Evolutionary conservation across 495 filamentous ascomycete genomes (phyloP).

Genomic region (Tirmania nivea): DNA sequence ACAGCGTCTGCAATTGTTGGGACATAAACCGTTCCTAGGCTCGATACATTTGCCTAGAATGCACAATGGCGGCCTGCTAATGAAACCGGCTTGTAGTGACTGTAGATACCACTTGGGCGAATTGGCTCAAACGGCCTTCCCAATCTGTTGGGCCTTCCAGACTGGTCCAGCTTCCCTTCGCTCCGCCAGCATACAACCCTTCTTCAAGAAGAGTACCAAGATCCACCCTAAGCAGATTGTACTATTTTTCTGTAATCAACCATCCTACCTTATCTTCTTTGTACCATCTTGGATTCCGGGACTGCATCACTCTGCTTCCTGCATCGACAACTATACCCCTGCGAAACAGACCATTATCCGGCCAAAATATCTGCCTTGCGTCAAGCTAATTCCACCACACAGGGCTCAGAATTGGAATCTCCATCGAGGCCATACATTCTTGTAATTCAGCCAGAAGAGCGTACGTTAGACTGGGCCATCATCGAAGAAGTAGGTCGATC

Average conservation of each 20-base stretch:
- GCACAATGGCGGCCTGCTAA: background rate
- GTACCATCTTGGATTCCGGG: background rate
- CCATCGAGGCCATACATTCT: too few species aligned
- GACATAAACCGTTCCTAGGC: background rate
- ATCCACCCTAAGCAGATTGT: too few species aligned
- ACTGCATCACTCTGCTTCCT: background rate
- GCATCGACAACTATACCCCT: background rate
- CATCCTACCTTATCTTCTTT: background rate
- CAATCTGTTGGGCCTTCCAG: background rate
- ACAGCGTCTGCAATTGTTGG: too few species aligned
- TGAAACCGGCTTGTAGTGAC: background rate
- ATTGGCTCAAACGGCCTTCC: background rate
- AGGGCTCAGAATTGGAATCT: too few species aligned
- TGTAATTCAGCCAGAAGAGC: too few species aligned
- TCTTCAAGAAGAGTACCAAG: too few species aligned
- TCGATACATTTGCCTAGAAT: background rate
- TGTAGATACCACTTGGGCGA: background rate
- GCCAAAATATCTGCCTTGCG: background rate
- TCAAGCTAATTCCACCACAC: too few species aligned
- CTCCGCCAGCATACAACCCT: too few species aligned
- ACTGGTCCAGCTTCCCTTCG: background rate
- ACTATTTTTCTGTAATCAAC: too few species aligned
- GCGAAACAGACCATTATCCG: background rate
- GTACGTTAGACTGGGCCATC: too few species aligned
- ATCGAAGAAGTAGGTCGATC: too few species aligned